Evolutionary conservation across 805 yeast genomes (phyloP).

Genomic region (Myxozyma nipponensis): DNA sequence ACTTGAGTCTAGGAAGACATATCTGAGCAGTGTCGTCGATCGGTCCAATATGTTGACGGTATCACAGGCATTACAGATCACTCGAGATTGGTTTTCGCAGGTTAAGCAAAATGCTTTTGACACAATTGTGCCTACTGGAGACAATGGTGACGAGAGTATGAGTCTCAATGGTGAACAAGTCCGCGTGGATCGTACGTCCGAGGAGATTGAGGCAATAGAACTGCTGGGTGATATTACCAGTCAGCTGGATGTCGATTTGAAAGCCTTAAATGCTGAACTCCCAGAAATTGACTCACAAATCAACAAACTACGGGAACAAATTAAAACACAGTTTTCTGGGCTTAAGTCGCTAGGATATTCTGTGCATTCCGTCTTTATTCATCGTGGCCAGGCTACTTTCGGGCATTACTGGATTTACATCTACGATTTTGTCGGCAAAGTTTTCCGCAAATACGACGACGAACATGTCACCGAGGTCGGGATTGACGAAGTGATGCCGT

Average conservation of each 20-base stretch:
- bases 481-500: constrained; percentile 45
- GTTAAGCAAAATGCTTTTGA: constrained; percentile 6
- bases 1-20: constrained; percentile 45
- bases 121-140: neutral
- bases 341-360: constrained; percentile 68
- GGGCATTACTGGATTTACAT: constrained; percentile 98
- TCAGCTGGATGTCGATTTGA: constrained; percentile 18
- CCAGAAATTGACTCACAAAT: constrained; percentile 43
- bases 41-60: constrained; percentile 6
- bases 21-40: constrained; percentile 32
- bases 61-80: constrained; percentile 14
- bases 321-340: constrained; percentile 58
- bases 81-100: constrained; percentile 22
- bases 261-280: constrained; percentile 27
- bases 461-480: constrained; percentile 84
- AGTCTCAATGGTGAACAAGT: neutral
- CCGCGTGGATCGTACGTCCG: neutral
- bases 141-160: neutral
- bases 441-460: constrained; percentile 90
- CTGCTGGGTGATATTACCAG: constrained; percentile 5
- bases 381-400: constrained; percentile 90
- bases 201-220: neutral
- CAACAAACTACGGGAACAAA: constrained; percentile 44
- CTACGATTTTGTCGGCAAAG: constrained; percentile 59
- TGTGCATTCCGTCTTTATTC: constrained; percentile 88